Percentiles rank a stretch among this genome's conserved stretches.
Conservation (phyloP, 108 stramenopile species). For the Pseudonitzschia pungens region DNA sequence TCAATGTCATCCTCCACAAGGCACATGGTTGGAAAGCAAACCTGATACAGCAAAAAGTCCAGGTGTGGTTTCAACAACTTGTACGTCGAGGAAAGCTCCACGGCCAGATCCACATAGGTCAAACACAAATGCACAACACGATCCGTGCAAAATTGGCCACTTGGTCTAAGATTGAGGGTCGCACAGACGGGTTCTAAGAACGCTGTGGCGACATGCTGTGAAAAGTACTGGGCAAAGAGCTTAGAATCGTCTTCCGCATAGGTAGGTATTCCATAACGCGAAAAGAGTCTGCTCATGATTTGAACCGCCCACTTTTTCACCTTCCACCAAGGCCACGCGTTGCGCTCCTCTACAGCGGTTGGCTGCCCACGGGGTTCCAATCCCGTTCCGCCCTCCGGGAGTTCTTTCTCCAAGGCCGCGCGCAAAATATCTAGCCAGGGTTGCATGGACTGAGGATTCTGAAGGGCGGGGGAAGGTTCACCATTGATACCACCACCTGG, state of each 20-base stretch:
- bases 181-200: slow-evolving; percentile 87
- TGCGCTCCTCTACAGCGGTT: slow-evolving; percentile 78
- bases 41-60: slow-evolving; percentile 95
- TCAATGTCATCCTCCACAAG: slow-evolving; percentile 86
- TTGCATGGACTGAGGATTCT: slow-evolving; percentile 76
- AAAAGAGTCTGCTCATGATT: slow-evolving; percentile 91
- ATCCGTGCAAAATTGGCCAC: slow-evolving; percentile 92
- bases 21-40: slow-evolving; percentile 94
- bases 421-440: slow-evolving; percentile 89
- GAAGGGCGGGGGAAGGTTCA: slow-evolving; percentile 60
- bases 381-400: slow-evolving; percentile 76
- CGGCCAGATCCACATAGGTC: slow-evolving; percentile 87
- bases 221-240: slow-evolving; percentile 90
- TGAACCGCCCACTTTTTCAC: slow-evolving; percentile 97
- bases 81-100: slow-evolving; percentile 93
- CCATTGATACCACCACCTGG: slow-evolving; percentile 53
- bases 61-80: slow-evolving; percentile 96
- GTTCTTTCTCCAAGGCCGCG: slow-evolving; percentile 62
- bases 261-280: slow-evolving; percentile 92
- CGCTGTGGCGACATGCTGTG: slow-evolving; percentile 80
- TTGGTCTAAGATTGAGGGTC: slow-evolving; percentile 86
- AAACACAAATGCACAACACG: slow-evolving; percentile 93
- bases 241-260: slow-evolving; percentile 88
- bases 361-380: slow-evolving; percentile 75
- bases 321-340: slow-evolving; percentile 98